A percentile compares a stretch with the other conserved stretches of the same genome.
phyloP scores from a whole-genome alignment of 495 filamentous ascomycete species.

The Trichoderma reesei region DNA sequence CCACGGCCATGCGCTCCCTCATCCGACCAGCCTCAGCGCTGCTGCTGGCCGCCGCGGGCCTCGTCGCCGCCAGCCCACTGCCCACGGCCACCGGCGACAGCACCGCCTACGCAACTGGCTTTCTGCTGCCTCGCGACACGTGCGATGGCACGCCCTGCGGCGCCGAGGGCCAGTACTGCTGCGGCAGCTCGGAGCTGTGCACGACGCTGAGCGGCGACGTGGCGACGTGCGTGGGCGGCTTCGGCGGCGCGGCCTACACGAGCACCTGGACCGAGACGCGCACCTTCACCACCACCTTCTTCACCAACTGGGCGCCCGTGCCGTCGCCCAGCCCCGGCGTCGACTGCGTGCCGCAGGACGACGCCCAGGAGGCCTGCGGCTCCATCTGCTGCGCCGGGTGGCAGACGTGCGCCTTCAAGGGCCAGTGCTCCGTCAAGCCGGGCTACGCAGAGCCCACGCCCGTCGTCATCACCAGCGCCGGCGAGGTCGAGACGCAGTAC shows the following conservation, averaged over 20 bases:
- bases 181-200: slow-evolving; percentile 49
- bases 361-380: slow-evolving; percentile 61
- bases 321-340: slow-evolving; percentile 34
- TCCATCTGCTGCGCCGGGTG: slow-evolving; percentile 61
- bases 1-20: not conserved
- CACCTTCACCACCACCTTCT: slow-evolving; percentile 59
- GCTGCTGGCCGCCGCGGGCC: slow-evolving; percentile 27
- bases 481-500: slow-evolving; percentile 37
- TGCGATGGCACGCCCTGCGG: slow-evolving; percentile 50
- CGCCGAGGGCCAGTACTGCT: slow-evolving; percentile 57
- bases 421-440: slow-evolving; percentile 35
- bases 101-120: slow-evolving; percentile 30
- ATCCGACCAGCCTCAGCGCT: slow-evolving; percentile 7
- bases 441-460: slow-evolving; percentile 21
- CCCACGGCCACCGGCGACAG: slow-evolving; percentile 27
- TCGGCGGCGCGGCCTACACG: slow-evolving; percentile 57
- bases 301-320: slow-evolving; percentile 33
- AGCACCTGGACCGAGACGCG: slow-evolving; percentile 64
- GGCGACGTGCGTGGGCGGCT: slow-evolving; percentile 35
- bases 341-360: slow-evolving; percentile 41
- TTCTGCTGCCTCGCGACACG: slow-evolving; percentile 42
- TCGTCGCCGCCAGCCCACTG: slow-evolving; percentile 20
- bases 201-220: slow-evolving; percentile 44
- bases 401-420: slow-evolving; percentile 51
- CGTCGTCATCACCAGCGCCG: slow-evolving; percentile 29